Evolutionary conservation across 345 rosid species (phyloP), one percentile per base, ranked within the genome.

Genomic region (Lumnitzera littorea): DNA sequence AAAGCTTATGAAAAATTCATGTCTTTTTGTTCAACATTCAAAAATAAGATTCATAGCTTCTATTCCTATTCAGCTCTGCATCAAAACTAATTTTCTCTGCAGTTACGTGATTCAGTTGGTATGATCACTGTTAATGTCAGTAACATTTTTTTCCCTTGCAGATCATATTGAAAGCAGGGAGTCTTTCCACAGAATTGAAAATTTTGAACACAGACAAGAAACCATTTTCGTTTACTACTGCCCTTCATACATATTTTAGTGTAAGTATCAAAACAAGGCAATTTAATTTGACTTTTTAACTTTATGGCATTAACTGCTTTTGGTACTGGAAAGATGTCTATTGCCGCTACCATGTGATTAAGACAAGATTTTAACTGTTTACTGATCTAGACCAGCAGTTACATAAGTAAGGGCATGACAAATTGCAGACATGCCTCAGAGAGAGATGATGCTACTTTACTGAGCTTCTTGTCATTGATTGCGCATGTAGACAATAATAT

Each of bases 211-310:
- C 83, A 17, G 96, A 89, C 81, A 70, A 61, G 15, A 82, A 84
- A 82, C 77, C 94, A 15, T 92, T 92, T 77, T 80, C 96, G 13
- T 92, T 92, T 72, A 85, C 16, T 59, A 74, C 80, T 12, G 98
- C 96, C 27, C 66, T 92, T 72, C 98, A 92, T 69, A 82, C 98
- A 31, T 92, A 92, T 76, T 92, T 92, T 74, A 67, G 84, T 48
- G 96, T 89, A 76, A 52, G 90, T 70, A 27, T 50, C 24, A n/a
- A 36, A 10, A 2, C 65, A 15, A 55, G 24, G 29, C 52, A 62
- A 50, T 54, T 66, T 27, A 27, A 64, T 56, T 29, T 36, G 29
- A 55, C 15, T 41, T 53, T 8, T 27, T 46, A 20, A 60, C 17
- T 23, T 56, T 47, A 24, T 36, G 43, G 43, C 11, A 36, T 36